Conservation (phyloP, 108 stramenopile species). For the Nitzschia sp. region DNA sequence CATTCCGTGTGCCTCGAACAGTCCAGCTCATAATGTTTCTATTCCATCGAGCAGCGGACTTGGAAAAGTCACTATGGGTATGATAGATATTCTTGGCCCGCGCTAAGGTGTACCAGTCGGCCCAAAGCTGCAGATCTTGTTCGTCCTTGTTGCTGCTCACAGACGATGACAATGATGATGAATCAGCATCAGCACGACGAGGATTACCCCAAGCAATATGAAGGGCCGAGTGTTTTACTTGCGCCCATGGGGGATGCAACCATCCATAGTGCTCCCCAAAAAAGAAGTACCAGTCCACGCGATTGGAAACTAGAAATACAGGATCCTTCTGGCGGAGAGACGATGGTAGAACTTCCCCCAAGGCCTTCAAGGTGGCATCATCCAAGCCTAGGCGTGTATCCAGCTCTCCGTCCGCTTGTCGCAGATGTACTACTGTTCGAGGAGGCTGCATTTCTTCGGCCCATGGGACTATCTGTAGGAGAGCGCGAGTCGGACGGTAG, state of each 20-base stretch:
- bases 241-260: constrained; percentile 36
- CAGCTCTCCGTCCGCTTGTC: constrained; percentile 24
- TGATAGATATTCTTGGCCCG: constrained; percentile 41
- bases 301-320: constrained; percentile 51
- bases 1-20: background rate
- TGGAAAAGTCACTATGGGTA: constrained; percentile 52
- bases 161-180: background rate
- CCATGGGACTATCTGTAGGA: constrained; percentile 30
- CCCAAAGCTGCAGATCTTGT: constrained; percentile 39
- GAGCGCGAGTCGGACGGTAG: constrained; percentile 19
- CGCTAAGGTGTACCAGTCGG: constrained; percentile 51
- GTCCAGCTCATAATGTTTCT: background rate
- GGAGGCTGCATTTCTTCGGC: constrained; percentile 24
- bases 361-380: constrained; percentile 20
- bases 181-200: background rate
- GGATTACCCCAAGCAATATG: background rate
- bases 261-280: constrained; percentile 39
- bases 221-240: constrained; percentile 38
- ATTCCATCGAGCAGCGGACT: constrained; percentile 48
- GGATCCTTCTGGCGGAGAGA: no score
- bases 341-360: constrained; percentile 24
- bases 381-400: constrained; percentile 43
- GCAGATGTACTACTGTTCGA: constrained; percentile 43
- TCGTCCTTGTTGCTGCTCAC: background rate
- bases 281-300: constrained; percentile 34